Percentiles rank a stretch among this genome's conserved stretches.
Conservation (phyloP, 169 alveolate genomes). For the Plasmodium chabaudi region DNA sequence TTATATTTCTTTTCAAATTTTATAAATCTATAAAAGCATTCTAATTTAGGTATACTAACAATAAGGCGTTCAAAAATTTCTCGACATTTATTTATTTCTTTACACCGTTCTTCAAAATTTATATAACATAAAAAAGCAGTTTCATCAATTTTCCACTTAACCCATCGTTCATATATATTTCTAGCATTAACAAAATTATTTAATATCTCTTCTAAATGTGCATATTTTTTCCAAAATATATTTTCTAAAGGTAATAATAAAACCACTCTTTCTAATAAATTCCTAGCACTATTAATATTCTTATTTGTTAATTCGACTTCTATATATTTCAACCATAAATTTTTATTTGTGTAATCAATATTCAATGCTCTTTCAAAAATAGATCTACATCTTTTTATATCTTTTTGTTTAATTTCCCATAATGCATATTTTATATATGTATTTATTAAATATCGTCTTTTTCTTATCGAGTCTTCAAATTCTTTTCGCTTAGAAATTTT, state of each 20-base stretch:
- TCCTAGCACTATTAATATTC: conserved; percentile 95
- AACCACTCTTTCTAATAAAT: conserved; percentile 98
- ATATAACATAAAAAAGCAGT: conserved; percentile 96
- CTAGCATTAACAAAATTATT: conserved; percentile 97
- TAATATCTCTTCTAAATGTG: conserved; percentile 98
- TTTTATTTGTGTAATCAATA: conserved; percentile 95
- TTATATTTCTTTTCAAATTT: conserved; percentile 96
- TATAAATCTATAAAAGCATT: conserved; percentile 94
- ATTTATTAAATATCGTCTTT: conserved; percentile 96
- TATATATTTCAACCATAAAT: conserved; percentile 97
- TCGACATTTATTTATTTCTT: conserved; percentile 95
- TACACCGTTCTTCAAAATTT: conserved; percentile 98
- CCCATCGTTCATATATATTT: conserved; percentile 96
- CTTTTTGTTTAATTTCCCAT: conserved; percentile 97
- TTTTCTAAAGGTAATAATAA: conserved; percentile 97
- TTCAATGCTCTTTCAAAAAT: conserved; percentile 97
- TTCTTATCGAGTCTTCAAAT: conserved; percentile 96
- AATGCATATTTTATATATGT: conserved; percentile 97
- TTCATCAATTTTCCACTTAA: conserved; percentile 98
- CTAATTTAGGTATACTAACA: conserved; percentile 92
- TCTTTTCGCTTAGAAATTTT: conserved; percentile 95
- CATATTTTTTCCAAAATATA: conserved; percentile 98
- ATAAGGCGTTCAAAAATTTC: conserved; percentile 91
- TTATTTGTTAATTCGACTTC: conserved; percentile 98
- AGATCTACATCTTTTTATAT: conserved; percentile 95